These are phyloP conservation scores for Fusarium bulbicola DNA, from an alignment of 2,329 filamentous ascomycete species.

Conservation along the genomic window DNA sequence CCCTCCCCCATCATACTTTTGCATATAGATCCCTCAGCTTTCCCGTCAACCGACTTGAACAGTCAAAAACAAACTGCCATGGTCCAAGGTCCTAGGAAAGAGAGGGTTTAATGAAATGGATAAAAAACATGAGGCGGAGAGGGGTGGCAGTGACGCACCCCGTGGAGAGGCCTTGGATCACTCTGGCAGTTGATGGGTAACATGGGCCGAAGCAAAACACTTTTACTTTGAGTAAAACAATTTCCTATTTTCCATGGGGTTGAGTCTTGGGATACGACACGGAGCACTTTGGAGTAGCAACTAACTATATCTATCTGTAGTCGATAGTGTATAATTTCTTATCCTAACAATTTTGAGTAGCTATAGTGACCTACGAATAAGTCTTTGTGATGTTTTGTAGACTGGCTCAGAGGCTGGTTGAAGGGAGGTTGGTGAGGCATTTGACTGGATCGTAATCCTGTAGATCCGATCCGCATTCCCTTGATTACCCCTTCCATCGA, in stretches of 20 bases:
- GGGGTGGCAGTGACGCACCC: slow-evolving; percentile 24
- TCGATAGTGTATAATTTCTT: slow-evolving; percentile 51
- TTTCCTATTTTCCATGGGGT: slow-evolving; percentile 35
- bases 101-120: slow-evolving; percentile 10
- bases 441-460: not conserved
- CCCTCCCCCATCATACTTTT: slow-evolving; percentile 28
- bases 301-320: slow-evolving; percentile 44
- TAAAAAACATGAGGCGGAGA: slow-evolving; percentile 16
- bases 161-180: slow-evolving; percentile 38
- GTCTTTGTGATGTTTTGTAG: not conserved
- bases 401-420: not conserved
- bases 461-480: slow-evolving; percentile 2
- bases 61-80: slow-evolving; percentile 28
- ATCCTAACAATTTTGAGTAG: slow-evolving; percentile 21
- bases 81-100: slow-evolving; percentile 34
- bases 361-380: not conserved
- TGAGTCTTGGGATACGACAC: slow-evolving; percentile 36
- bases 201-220: slow-evolving; percentile 33
- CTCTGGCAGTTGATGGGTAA: slow-evolving; percentile 39
- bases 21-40: slow-evolving; percentile 5
- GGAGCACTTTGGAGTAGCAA: slow-evolving; percentile 43
- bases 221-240: slow-evolving; percentile 34
- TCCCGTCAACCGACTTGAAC: slow-evolving; percentile 13
- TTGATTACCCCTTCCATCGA: slow-evolving; percentile 27
- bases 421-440: slow-evolving; percentile 12